Base-by-base conservation (phyloP, 2,329 filamentous ascomycete genomes). In the Penicillium sp. region DNA sequence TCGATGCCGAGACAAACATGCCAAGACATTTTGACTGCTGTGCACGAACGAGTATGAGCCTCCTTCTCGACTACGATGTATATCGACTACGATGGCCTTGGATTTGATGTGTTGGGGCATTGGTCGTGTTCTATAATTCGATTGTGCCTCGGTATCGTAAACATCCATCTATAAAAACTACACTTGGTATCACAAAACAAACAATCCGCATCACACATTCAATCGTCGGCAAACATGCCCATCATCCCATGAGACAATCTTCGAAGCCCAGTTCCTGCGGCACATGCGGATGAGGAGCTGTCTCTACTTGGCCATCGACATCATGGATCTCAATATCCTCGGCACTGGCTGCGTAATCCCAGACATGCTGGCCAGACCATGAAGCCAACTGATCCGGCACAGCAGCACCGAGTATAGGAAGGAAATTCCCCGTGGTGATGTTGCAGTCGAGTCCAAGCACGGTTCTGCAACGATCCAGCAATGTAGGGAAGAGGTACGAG, bases 401-500 rank as follows among this genome's bases (percentile, higher is more conserved):
- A 17, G 56, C 37, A 19, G 60, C 52, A 13, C 62, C 63, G 10
- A 67, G 61, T 15, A 62, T 61, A 35, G 65, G 67, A 17, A 71
- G 62, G 25, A 69, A 71, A 33, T 70, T 69, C 17, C 70, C 62
- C 27, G 68, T 66, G 6, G 67, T 69, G 12, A 73, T 61, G 6
- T 69, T 65, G 40, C 65, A 68, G 21, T 73, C 71, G 12, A 75
- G 61, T n/a, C 68, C 69, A 1, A 75, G 54, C 4, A 73, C 63
- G 10, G 56, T 63, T 31, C 70, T 70, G 47, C 68, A 73, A 21
- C 69, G 71, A 25, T 73, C 68, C 4, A 75, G 46, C 0, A 75
- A 59, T 4, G 65, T 40, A 0, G 73, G 72, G 41, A 75, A 73
- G 19, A 75, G 67, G 56, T 75, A 73, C 0, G 73, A 75, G 17